Conservation (phyloP, 1,139 yeast species). For the Taiozyma sp. region DNA sequence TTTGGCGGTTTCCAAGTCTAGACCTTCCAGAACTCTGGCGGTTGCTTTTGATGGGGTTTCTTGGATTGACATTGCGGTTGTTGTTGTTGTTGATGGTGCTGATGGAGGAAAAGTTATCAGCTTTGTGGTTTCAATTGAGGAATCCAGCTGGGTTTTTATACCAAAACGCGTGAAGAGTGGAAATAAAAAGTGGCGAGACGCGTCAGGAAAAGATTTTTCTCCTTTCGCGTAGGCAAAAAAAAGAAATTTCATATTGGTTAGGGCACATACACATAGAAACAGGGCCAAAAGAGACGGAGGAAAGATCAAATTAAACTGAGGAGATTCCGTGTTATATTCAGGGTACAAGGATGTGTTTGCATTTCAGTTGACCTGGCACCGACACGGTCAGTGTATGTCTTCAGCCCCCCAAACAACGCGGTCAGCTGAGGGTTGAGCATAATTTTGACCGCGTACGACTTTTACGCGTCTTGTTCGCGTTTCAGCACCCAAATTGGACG, state of each 20-base stretch:
- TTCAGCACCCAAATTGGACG: not conserved
- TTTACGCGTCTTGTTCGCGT: not conserved
- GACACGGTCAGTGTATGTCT: too few species aligned
- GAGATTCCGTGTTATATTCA: too few species aligned
- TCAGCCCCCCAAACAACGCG: too few species aligned
- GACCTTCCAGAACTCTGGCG: constrained; percentile 21
- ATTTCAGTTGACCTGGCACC: too few species aligned
- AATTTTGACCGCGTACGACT: too few species aligned
- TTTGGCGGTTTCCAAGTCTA: constrained; percentile 19
- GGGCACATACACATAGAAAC: not conserved
- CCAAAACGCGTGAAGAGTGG: not conserved
- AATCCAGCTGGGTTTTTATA: not conserved
- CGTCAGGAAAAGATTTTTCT: not conserved
- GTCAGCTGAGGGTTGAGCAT: too few species aligned
- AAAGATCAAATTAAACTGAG: too few species aligned
- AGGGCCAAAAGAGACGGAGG: too few species aligned
- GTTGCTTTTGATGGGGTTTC: constrained; percentile 26
- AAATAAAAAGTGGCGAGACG: not conserved
- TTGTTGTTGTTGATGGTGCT: too few species aligned
- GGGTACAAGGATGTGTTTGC: too few species aligned
- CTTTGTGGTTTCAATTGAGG: not conserved
- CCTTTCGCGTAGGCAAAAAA: not conserved
- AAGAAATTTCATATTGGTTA: not conserved
- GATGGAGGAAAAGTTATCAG: too few species aligned
- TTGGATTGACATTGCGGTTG: constrained; percentile 20